Conservation (phyloP, 352 stramenopile species). For the Phytophthora meadii region DNA sequence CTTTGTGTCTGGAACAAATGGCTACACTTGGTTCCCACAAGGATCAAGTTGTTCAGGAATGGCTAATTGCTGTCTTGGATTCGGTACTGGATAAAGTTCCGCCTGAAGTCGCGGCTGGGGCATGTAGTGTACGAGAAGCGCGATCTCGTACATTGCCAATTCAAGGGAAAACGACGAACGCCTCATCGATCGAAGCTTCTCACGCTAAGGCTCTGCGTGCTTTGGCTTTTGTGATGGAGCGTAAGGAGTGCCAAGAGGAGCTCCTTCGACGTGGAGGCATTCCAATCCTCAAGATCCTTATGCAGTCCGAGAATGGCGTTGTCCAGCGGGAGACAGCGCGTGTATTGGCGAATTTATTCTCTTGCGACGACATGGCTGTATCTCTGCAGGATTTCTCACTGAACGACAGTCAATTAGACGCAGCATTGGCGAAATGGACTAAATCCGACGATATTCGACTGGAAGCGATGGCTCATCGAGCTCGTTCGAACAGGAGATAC, state of each 20-base stretch:
- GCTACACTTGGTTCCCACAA: constrained; percentile 48
- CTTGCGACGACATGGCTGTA: constrained; percentile 54
- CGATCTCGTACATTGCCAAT: constrained; percentile 67
- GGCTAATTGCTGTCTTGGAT: constrained; percentile 77
- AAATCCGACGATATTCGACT: constrained; percentile 54
- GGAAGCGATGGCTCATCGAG: constrained; percentile 61
- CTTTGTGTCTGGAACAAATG: constrained; percentile 68
- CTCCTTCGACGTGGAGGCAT: constrained; percentile 61
- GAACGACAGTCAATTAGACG: constrained; percentile 46
- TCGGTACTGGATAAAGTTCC: constrained; percentile 68
- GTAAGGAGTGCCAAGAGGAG: constrained; percentile 63
- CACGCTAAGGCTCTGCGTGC: constrained; percentile 69
- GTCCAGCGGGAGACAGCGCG: constrained; percentile 69
- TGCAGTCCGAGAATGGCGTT: constrained; percentile 46
- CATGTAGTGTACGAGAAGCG: constrained; percentile 68
- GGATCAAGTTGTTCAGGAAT: constrained; percentile 74
- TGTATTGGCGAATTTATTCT: constrained; percentile 73
- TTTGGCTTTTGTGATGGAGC: constrained; percentile 64
- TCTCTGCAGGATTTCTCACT: constrained; percentile 44
- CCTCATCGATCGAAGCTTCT: constrained; percentile 45
- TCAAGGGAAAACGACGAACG: constrained; percentile 34
- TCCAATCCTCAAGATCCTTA: constrained; percentile 58
- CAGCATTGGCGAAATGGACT: constrained; percentile 53
- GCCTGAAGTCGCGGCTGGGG: constrained; percentile 44
- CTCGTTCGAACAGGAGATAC: constrained; percentile 62